Percentiles rank a stretch among this genome's conserved stretches.
Evolutionary conservation across 176 grass and related monocot species (phyloP).

Genomic region (Juncus effusus): DNA sequence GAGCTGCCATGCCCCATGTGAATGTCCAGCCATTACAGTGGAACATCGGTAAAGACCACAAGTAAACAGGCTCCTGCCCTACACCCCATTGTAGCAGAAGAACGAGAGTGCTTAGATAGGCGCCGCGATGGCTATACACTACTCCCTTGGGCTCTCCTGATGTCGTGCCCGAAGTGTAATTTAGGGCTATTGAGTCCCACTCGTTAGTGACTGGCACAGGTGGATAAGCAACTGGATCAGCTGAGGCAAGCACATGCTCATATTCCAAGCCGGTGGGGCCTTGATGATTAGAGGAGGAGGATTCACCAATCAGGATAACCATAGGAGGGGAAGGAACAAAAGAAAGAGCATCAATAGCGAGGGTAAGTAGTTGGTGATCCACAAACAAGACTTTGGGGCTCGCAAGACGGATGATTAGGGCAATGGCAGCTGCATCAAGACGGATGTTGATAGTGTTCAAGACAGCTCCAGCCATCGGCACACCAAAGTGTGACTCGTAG

Average conservation of each 20-base stretch:
- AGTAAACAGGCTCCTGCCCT: constrained; percentile 43
- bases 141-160: constrained; percentile 55
- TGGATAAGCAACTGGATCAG: constrained; percentile 25
- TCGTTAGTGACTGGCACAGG: constrained; percentile 38
- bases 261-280: constrained; percentile 35
- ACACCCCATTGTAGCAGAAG: constrained; percentile 64
- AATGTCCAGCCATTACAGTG: constrained; percentile 78
- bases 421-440: constrained; percentile 38
- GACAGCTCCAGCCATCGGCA: constrained; percentile 69
- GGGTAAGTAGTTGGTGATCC: constrained; percentile 37
- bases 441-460: constrained; percentile 65
- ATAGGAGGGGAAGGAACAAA: constrained; percentile 14
- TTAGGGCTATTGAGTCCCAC: constrained; percentile 62
- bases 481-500: constrained; percentile 68
- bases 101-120: constrained; percentile 49
- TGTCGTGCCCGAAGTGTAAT: constrained; percentile 73
- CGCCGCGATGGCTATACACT: constrained; percentile 66
- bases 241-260: constrained; percentile 35
- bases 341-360: constrained; percentile 37
- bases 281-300: constrained; percentile 8
- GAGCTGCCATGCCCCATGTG: constrained; percentile 64
- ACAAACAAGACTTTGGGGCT: constrained; percentile 54
- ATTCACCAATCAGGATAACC: constrained; percentile 41
- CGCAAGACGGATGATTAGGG: constrained; percentile 38
- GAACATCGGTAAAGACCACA: constrained; percentile 72